Evolutionary conservation across 2,329 filamentous ascomycete species (phyloP), one percentile per base, ranked within the genome.

Genomic region (Sclerotiophoma versabilis): DNA sequence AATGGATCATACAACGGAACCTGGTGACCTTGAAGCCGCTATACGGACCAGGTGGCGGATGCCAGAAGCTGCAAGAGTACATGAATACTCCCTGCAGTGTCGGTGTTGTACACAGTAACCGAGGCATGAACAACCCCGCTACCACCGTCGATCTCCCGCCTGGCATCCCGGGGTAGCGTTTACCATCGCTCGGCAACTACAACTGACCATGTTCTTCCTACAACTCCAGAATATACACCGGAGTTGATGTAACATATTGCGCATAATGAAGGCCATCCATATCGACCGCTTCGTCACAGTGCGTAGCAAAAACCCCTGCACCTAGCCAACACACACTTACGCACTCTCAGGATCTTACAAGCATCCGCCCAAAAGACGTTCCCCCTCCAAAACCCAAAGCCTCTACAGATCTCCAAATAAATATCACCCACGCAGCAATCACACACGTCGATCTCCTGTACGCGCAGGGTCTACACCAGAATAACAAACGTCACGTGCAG

Each of bases 371-470:
- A 7, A 50, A 45, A 22, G 45, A 60, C 11, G 48, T 65, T 10
- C 69, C 76, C 5, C 51, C 58, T 10, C 77, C 78, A 9, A 49
- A 62, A 14, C 64, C 73, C 3, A 69, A 72, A 26, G 54, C 69
- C 9, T 64, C 70, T 25, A 69, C 79, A 54, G 73, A 79, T 27
- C 60, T 83, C 15, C 60, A 54, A 6, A 70, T 85, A 32, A 75
- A 75, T 48, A 79, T 86, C 45, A 80, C 80, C 1, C 83, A 84
- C 53, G 81, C 81, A 48, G 82, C 83, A 4, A 75, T 85, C 19
- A 86, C 86, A 48, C 85, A 85, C 64, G 83, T 86, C 41, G 85
- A 87, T 63, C 79, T 84, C 8, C 78, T 87, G 39, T 86, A 87
- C 65, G 81, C 81, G 2, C 68, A 66, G 63, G 84, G 84, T 7